Evolutionary conservation across 768 basidiomycete genomes (phyloP), one percentile per base, ranked within the genome.

Genomic region (Lactarius deliciosus): DNA sequence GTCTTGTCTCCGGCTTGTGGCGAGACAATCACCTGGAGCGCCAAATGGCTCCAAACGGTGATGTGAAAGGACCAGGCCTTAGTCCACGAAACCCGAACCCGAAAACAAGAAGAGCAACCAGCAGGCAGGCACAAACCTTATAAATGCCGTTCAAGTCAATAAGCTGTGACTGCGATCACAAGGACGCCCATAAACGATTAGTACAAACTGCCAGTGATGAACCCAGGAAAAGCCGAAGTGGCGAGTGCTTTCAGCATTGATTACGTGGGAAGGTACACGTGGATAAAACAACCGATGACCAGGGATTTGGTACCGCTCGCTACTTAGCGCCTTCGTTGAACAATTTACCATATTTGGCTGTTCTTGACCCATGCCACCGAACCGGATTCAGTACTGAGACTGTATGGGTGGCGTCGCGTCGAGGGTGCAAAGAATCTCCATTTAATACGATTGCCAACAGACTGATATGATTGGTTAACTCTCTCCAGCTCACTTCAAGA

Each of bases 181-280:
- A 22, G 66, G 57, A 57, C 66, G 66, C 66, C 66, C 66, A 68
- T 64, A 64, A 68, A 60, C 32, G 62, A 68, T 64, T 68, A 68
- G 63, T 45, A 62, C 62, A 60, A 22, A 28, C 34, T 58, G 53
- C 28, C 32, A 63, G 56, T 62, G 55, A 66, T 62, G 55, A 50
- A 38, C 38, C 57, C 57, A 58, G 25, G 54, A 18, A 50, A 53
- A 61, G 30, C 32, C 60, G 55, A 62, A 22, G 56, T 68, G 62
- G 66, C 66, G 58, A 68, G 58, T 32, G 25, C 34, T 32, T 62
- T 40, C 57, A 36, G 64, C 32, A 36, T 55, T 60, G 58, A 60
- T 64, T 64, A 68, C 62, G 63, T 68, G 50, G 57, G 66, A 63
- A 55, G 41, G 57, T n/a, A 66, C 66, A 68, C 62, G 58, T 68